These are phyloP conservation scores for Sphaceloma murrayae DNA, from an alignment of 2,329 filamentous ascomycete genomes.

Conservation along the genomic window DNA sequence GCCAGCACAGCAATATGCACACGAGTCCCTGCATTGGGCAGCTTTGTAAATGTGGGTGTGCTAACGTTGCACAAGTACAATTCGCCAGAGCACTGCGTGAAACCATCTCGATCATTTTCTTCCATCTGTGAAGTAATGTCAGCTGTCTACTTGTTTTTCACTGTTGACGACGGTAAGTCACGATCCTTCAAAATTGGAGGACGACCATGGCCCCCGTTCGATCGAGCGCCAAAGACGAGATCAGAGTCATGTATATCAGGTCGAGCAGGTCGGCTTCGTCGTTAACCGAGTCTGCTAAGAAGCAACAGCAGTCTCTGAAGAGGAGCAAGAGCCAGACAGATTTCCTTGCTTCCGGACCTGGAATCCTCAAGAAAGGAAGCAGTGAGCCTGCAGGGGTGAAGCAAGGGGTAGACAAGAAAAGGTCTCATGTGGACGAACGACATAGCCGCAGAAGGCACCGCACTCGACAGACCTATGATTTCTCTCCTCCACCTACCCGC, in stretches of 20 bases:
- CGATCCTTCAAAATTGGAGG: too few species aligned
- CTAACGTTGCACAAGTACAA: too few species aligned
- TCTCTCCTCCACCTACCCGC: background rate
- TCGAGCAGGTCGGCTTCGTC: background rate
- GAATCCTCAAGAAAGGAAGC: background rate
- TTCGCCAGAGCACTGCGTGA: background rate
- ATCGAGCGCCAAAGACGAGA: too few species aligned
- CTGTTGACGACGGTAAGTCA: too few species aligned
- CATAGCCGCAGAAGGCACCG: background rate
- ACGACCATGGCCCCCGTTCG: too few species aligned
- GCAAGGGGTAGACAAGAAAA: constrained; percentile 3
- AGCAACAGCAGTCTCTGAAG: constrained; percentile 5
- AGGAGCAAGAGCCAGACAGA: constrained; percentile 11
- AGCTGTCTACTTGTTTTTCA: too few species aligned
- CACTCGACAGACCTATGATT: background rate
- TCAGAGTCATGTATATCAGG: too few species aligned
- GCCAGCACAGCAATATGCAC: constrained; percentile 12
- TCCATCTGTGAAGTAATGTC: too few species aligned
- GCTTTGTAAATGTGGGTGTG: too few species aligned
- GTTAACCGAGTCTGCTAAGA: background rate
- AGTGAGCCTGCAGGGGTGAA: background rate
- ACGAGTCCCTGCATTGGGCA: background rate
- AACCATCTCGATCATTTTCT: too few species aligned
- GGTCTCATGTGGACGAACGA: background rate
- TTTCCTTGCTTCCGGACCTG: background rate